Base-by-base conservation (phyloP, 148 eudicot species). In the Vaccinium macrocarpon region DNA sequence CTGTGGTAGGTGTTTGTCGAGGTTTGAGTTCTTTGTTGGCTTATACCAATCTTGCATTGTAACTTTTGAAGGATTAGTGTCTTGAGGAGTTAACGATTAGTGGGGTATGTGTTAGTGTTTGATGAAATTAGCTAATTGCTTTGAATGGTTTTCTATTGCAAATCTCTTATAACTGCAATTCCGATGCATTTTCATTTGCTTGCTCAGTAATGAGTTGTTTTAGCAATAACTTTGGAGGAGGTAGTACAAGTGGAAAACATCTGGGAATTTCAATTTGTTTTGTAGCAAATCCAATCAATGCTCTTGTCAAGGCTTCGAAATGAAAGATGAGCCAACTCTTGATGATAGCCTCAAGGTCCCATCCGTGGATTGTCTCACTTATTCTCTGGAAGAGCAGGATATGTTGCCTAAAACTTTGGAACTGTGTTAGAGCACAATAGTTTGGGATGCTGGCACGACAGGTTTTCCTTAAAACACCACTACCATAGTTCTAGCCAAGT, bases 281-380 rank as follows among this genome's bases (percentile, higher is more conserved):
- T 61, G 66, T 21, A 61, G 64, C 64, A 19, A 25, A 61, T 61
- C 64, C 64, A 61, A n/a, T 25, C 68, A 61, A 21, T 61, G 66
- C 66, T 61, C 23, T 19, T 61, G 23, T 61, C 62, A 57, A 16
- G 66, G 66, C 25, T 21, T 25, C 19, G 21, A 61, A 61, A 25
- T 75, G 53, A 50, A 50, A 76, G 52, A 46, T n/a, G 38, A n/a
- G 77, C 50, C 51, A 2, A 15, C 23, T 73, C 19, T 35, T 16
- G 48, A 42, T 35, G 49, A 38, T 35, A 42, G 48, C 50, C 77
- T 35, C 23, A 13, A 25, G 42, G 49, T 15, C 91, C 99, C 98
- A 97, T 42, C 98, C 96, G 6, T 90, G 98, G 73, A 97, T 90
- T 8, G 99, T 97, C 80, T 97, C 99, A 79, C 99, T 90, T 87